Conservation (phyloP, 2,329 filamentous ascomycete species). For the Thermoascus crustaceus region DNA sequence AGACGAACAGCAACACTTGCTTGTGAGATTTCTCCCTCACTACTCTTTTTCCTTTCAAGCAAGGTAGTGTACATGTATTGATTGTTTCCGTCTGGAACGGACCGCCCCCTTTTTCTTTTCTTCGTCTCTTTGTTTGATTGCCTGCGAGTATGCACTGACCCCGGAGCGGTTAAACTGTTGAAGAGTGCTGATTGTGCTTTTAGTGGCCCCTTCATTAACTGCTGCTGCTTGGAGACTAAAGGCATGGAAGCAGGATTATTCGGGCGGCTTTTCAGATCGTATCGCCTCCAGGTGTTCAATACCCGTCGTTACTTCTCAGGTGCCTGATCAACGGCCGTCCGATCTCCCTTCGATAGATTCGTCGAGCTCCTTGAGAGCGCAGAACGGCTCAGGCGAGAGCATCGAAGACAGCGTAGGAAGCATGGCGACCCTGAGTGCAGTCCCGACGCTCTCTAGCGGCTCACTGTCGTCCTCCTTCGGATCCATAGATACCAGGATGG, state of each 20-base stretch:
- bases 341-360: not conserved
- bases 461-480: slow-evolving; percentile 20
- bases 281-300: slow-evolving; percentile 8
- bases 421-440: slow-evolving; percentile 15
- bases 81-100: slow-evolving; percentile 4
- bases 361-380: slow-evolving; percentile 4
- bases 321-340: slow-evolving; percentile 3
- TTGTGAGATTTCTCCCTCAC: too few species aligned
- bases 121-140: not conserved
- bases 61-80: too few species aligned
- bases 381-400: slow-evolving; percentile 1
- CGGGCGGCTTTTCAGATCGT: slow-evolving; percentile 11
- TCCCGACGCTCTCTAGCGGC: slow-evolving; percentile 25
- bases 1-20: too few species aligned
- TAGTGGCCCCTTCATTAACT: slow-evolving; percentile 1
- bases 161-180: too few species aligned
- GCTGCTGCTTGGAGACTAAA: slow-evolving; percentile 13
- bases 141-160: slow-evolving; percentile 3
- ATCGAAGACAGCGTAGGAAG: slow-evolving; percentile 4
- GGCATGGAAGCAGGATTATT: slow-evolving; percentile 15
- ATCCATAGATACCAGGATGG: slow-evolving; percentile 23
- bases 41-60: too few species aligned
- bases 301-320: slow-evolving; percentile 4
- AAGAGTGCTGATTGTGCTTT: not conserved
- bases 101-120: not conserved